These are phyloP conservation scores for Ustilago sp. DNA, from an alignment of 1,284 basidiomycete genomes.

Conservation along the genomic window DNA sequence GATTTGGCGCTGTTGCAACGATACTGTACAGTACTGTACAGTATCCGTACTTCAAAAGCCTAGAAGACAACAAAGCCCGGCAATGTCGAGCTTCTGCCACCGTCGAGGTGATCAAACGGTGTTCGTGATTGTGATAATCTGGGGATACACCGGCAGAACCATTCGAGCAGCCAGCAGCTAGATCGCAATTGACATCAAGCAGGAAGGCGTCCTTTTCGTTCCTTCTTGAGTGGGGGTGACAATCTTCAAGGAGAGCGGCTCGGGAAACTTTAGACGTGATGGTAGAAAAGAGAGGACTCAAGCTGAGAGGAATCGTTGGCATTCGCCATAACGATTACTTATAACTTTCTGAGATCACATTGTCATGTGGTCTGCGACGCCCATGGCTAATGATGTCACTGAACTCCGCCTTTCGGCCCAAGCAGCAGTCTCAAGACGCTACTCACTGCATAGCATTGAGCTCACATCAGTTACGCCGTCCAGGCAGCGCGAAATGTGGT, in stretches of 20 bases:
- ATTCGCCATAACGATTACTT: slow-evolving; percentile 2
- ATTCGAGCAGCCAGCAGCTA: neutral
- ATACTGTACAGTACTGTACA: neutral
- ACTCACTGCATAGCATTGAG: neutral
- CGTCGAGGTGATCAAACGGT: slow-evolving; percentile 6
- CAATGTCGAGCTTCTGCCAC: neutral
- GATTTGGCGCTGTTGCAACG: neutral
- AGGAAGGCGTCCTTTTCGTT: neutral
- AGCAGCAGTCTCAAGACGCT: neutral
- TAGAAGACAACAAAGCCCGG: neutral
- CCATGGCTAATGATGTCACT: slow-evolving; percentile 18
- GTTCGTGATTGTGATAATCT: neutral
- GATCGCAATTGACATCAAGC: neutral
- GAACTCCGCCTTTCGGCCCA: neutral
- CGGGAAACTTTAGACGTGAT: slow-evolving; percentile 11
- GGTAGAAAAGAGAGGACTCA: neutral
- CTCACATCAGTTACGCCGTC: no score
- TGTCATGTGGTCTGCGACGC: slow-evolving; percentile 30
- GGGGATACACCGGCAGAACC: neutral
- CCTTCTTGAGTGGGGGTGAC: slow-evolving; percentile 1
- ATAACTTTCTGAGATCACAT: slow-evolving; percentile 19
- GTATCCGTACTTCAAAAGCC: neutral
- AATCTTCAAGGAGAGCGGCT: neutral
- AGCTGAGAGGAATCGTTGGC: neutral
- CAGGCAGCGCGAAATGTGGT: neutral